These are phyloP conservation scores for Sphagnum magellanicum DNA, from an alignment of 228 moss, liverwort and hornwort species.

Conservation along the genomic window DNA sequence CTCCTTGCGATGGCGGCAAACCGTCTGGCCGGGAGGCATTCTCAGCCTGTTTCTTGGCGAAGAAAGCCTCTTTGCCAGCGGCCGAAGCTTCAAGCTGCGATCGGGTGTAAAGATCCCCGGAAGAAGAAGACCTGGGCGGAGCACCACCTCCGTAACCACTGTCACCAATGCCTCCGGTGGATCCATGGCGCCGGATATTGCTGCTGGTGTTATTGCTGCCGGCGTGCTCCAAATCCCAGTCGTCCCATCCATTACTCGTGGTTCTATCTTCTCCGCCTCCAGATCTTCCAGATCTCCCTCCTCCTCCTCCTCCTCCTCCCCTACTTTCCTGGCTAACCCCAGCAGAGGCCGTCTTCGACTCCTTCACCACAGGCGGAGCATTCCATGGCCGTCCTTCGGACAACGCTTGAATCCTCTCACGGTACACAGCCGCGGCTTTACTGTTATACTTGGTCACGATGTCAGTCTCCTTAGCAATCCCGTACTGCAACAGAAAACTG, in stretches of 20 bases:
- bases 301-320: too few relatives aligned
- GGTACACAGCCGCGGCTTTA: slow-evolving; percentile 65
- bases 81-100: slow-evolving; percentile 79
- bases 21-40: slow-evolving; percentile 80
- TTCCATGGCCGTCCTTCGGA: slow-evolving; percentile 90
- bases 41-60: slow-evolving; percentile 76
- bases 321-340: too few relatives aligned
- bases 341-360: slow-evolving; percentile 15
- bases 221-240: slow-evolving; percentile 69
- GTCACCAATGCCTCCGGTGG: slow-evolving; percentile 34
- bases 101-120: slow-evolving; percentile 66
- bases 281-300: slow-evolving; percentile 6
- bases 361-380: slow-evolving; percentile 81
- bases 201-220: slow-evolving; percentile 16
- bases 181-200: slow-evolving; percentile 57
- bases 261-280: slow-evolving; percentile 24
- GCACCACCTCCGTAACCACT: slow-evolving; percentile 34
- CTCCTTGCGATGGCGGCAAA: slow-evolving; percentile 90
- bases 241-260: slow-evolving; percentile 64
- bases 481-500: slow-evolving; percentile 67
- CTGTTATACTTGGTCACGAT: slow-evolving; percentile 85
- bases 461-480: slow-evolving; percentile 88
- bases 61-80: slow-evolving; percentile 64
- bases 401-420: slow-evolving; percentile 83
- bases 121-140: slow-evolving; percentile 65